phyloP scores from a whole-genome alignment of 1,139 yeast genomes.

The Magnusiomyces sp. region DNA sequence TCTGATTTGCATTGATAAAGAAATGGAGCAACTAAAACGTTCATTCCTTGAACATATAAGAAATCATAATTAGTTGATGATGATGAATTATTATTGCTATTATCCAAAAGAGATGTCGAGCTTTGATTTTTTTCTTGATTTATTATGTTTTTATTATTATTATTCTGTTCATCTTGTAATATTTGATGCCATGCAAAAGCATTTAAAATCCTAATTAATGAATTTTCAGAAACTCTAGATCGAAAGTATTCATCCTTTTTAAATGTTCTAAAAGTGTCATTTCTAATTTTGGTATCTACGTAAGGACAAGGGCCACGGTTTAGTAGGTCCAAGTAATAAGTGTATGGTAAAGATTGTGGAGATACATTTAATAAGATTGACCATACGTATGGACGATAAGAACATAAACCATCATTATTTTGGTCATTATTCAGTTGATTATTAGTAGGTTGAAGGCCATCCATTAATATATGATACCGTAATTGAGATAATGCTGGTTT shows the following conservation, averaged over 20 bases:
- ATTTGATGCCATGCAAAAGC: slow-evolving; percentile 52
- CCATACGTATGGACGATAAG: slow-evolving; percentile 77
- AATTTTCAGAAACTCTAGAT: slow-evolving; percentile 56
- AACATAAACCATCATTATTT: slow-evolving; percentile 36
- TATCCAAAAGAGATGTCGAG: too few species aligned
- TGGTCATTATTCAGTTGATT: slow-evolving; percentile 7
- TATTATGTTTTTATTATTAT: too few species aligned
- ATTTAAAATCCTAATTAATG: slow-evolving; percentile 61
- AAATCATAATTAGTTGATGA: slow-evolving; percentile 9
- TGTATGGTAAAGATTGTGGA: slow-evolving; percentile 39
- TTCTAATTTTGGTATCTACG: slow-evolving; percentile 62
- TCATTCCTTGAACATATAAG: slow-evolving; percentile 82
- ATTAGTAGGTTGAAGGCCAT: slow-evolving; percentile 69
- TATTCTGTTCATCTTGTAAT: slow-evolving; percentile 9
- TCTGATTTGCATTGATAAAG: slow-evolving; percentile 71
- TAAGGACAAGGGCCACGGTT: slow-evolving; percentile 44
- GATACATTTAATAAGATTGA: slow-evolving; percentile 62
- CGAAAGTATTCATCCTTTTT: slow-evolving; percentile 67
- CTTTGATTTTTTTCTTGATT: too few species aligned
- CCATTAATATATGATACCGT: slow-evolving; percentile 68
- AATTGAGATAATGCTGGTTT: slow-evolving; percentile 70
- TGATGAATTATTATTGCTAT: background rate
- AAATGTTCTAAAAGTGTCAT: slow-evolving; percentile 82
- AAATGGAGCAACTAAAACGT: slow-evolving; percentile 79
- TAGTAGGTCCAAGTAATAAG: slow-evolving; percentile 48